Evolutionary conservation across 2,329 filamentous ascomycete species (phyloP).

Genomic region (Thielaviopsis punctulata): DNA sequence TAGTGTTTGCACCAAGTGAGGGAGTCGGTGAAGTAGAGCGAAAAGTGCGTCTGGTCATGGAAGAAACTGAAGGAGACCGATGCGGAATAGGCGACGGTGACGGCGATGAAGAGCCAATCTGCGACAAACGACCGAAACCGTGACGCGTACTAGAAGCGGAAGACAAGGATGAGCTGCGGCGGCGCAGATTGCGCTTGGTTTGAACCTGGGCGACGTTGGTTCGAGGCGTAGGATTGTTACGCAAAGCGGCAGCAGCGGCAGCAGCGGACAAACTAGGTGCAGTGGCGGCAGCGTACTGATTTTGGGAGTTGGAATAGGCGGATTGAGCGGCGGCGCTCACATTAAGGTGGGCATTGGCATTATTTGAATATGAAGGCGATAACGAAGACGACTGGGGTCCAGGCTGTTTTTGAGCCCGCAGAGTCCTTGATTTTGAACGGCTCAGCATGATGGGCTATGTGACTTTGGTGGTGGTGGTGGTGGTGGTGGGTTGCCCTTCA

Average conservation of each 20-base stretch:
- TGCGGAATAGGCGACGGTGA: conserved; percentile 42
- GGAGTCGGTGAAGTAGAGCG: conserved; percentile 51
- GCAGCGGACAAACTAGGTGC: conserved; percentile 59
- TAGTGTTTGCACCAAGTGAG: conserved; percentile 24
- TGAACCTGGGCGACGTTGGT: conserved; percentile 68
- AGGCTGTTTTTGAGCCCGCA: conserved; percentile 14
- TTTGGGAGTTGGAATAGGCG: conserved; percentile 60
- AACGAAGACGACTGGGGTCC: conserved; percentile 16
- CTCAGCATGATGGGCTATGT: conserved; percentile 27
- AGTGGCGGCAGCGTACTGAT: conserved; percentile 18
- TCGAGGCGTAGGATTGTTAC: conserved; percentile 59
- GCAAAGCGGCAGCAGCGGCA: conserved; percentile 71
- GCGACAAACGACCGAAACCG: conserved; percentile 5
- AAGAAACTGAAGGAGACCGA: conserved; percentile 52
- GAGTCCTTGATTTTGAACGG: conserved; percentile 32
- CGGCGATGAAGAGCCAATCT: not conserved
- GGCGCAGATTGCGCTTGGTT: conserved; percentile 64
- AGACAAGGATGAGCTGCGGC: conserved; percentile 51
- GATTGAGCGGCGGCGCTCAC: conserved; percentile 66
- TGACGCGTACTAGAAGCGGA: conserved; percentile 36
- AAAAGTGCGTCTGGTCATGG: conserved; percentile 82
- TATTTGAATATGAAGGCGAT: conserved; percentile 29
- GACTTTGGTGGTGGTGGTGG: too few relatives aligned
- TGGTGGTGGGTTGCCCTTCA: too few relatives aligned
- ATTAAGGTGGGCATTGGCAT: conserved; percentile 47